Conservation (phyloP, 164 flowering plant genomes). For the Annona squamosa region DNA sequence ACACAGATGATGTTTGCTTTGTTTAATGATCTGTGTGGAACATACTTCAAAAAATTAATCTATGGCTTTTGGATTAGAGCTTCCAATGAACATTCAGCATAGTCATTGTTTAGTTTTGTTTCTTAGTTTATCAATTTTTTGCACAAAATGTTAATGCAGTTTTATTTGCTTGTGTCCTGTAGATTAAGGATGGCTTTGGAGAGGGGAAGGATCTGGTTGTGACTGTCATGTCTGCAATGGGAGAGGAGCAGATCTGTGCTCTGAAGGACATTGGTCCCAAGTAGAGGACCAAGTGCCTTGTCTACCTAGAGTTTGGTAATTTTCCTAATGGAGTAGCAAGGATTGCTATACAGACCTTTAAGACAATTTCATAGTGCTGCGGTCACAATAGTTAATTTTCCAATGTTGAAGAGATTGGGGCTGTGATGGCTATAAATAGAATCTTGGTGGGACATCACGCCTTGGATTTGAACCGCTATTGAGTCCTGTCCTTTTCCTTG, state of each 20-base stretch:
- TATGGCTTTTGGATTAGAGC: too few species aligned
- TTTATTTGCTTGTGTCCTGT: background rate
- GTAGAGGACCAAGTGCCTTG: background rate
- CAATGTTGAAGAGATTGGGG: background rate
- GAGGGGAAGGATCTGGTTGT: conserved; percentile 62
- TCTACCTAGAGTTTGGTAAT: background rate
- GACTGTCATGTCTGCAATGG: conserved; percentile 50
- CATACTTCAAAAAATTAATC: too few species aligned
- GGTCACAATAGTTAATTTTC: background rate
- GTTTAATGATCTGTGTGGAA: too few species aligned
- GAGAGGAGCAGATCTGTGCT: conserved; percentile 53
- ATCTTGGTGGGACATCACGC: background rate
- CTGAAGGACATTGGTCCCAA: conserved; percentile 61
- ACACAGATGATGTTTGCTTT: too few species aligned
- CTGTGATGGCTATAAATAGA: background rate
- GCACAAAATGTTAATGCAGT: background rate
- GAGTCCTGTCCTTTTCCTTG: background rate
- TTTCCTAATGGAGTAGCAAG: background rate
- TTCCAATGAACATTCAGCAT: too few species aligned
- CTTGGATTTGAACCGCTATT: background rate
- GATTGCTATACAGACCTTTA: conserved; percentile 1
- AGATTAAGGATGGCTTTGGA: conserved; percentile 53
- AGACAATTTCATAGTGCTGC: background rate
- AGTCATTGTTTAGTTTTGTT: too few species aligned
- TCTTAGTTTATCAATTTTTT: too few species aligned